phyloP scores from a whole-genome alignment of 2,329 filamentous ascomycete genomes.

The Hymenotorrendiella dingleyae region DNA sequence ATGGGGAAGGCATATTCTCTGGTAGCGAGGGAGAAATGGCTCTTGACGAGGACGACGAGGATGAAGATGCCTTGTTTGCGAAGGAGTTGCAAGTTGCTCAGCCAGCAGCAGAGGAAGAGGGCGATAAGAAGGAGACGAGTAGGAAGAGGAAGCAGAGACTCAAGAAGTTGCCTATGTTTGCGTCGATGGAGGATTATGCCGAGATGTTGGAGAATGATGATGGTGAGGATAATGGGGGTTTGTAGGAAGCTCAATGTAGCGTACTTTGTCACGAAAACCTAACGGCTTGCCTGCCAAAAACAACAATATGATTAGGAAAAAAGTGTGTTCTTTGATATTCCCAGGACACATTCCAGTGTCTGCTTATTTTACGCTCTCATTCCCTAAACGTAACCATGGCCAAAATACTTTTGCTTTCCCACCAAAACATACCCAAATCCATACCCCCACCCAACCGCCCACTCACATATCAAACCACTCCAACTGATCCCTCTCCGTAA shows the following conservation, averaged over 20 bases:
- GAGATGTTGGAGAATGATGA: constrained; percentile 72
- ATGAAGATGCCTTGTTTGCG: constrained; percentile 37
- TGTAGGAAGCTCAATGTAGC: not conserved
- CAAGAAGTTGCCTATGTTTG: constrained; percentile 87
- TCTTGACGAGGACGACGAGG: constrained; percentile 40
- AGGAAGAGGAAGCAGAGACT: constrained; percentile 73
- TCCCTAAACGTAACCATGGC: not conserved
- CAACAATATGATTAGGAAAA: too few species aligned
- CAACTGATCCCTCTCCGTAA: constrained; percentile 39
- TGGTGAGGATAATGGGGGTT: constrained; percentile 36
- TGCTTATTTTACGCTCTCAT: not conserved
- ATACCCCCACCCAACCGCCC: not conserved
- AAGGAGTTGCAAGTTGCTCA: constrained; percentile 29
- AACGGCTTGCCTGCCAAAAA: too few species aligned
- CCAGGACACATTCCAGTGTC: not conserved
- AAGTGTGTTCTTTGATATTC: too few species aligned
- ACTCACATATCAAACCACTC: constrained; percentile 48
- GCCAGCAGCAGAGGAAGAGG: constrained; percentile 38
- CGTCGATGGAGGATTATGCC: constrained; percentile 89
- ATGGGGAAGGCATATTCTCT: constrained; percentile 19
- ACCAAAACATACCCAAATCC: too few species aligned
- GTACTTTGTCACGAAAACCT: too few species aligned
- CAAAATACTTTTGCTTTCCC: too few species aligned
- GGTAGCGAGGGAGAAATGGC: constrained; percentile 24
- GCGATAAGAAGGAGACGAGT: constrained; percentile 36